phyloP scores from a whole-genome alignment of 139 green algal species.

The Penium margaritaceum region DNA sequence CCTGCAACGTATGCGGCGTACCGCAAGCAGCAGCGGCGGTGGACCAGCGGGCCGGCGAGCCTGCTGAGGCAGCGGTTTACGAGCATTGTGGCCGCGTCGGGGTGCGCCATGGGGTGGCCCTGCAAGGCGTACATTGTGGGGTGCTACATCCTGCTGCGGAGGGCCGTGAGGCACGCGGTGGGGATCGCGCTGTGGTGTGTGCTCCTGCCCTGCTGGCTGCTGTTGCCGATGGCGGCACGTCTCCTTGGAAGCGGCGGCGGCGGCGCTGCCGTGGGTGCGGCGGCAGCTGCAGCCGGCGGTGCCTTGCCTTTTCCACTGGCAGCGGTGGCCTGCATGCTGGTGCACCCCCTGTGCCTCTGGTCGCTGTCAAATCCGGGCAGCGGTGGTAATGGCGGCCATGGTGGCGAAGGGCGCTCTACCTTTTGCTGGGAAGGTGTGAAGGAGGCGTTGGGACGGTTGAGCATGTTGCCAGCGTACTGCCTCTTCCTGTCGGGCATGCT shows the following conservation, averaged over 20 bases:
- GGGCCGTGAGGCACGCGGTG: neutral
- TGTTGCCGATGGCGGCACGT: too few species aligned
- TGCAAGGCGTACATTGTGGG: constrained; percentile 21
- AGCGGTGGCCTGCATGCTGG: neutral
- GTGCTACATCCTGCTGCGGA: constrained; percentile 24
- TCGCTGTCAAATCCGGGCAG: too few species aligned
- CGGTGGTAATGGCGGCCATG: too few species aligned
- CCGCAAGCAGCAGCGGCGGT: constrained; percentile 30
- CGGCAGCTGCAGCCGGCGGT: neutral
- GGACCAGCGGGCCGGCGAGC: constrained; percentile 19
- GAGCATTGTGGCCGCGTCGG: neutral
- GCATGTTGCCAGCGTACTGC: constrained; percentile 10
- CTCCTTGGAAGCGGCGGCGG: neutral
- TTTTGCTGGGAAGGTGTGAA: too few species aligned
- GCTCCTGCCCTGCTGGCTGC: neutral
- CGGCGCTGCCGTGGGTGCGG: too few species aligned
- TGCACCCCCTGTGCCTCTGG: constrained; percentile 18
- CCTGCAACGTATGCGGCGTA: constrained; percentile 17
- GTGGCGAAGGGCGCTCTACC: too few species aligned
- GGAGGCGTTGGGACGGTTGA: too few species aligned
- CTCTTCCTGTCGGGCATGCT: constrained; percentile 9
- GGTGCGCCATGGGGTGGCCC: neutral
- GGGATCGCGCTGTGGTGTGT: constrained; percentile 2
- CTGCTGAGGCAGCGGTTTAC: constrained; percentile 6
- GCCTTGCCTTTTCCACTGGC: constrained; percentile 1